phyloP scores from a whole-genome alignment of 108 stramenopile genomes.

The Stephanodiscus triporus region DNA sequence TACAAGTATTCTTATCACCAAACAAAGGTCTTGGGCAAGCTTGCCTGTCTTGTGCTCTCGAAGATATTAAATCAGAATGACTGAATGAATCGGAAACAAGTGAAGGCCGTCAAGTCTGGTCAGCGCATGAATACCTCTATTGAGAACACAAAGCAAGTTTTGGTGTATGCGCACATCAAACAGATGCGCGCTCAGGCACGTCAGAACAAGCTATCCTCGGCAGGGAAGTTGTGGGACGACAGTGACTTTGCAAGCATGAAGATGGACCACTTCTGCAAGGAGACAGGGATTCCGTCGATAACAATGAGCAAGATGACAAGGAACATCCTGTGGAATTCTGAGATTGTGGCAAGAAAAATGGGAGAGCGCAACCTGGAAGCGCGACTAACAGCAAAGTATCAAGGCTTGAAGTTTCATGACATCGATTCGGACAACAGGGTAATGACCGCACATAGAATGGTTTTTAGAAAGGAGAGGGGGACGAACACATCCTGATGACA shows the following conservation, averaged over 20 bases:
- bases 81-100: constrained; percentile 14
- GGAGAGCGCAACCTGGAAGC: constrained; percentile 6
- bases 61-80: constrained; percentile 15
- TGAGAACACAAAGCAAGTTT: constrained; percentile 13
- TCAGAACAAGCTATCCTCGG: constrained; percentile 2
- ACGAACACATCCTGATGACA: neutral
- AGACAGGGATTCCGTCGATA: neutral
- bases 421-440: neutral
- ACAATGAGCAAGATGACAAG: neutral
- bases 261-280: constrained; percentile 6
- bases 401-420: constrained; percentile 2
- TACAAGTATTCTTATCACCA: constrained; percentile 5
- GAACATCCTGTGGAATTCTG: neutral
- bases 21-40: constrained; percentile 25
- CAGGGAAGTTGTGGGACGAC: constrained; percentile 8
- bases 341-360: constrained; percentile 8
- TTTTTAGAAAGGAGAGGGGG: constrained; percentile 5
- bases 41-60: constrained; percentile 18
- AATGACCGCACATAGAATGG: neutral
- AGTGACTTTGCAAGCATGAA: constrained; percentile 14
- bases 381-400: neutral
- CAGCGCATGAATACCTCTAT: constrained; percentile 3
- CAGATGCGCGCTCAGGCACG: constrained; percentile 3
- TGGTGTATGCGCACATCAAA: neutral
- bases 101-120: constrained; percentile 14